Conservation (phyloP, 2,329 filamentous ascomycete genomes). For the Ophiocordyceps camponoti-saundersi region DNA sequence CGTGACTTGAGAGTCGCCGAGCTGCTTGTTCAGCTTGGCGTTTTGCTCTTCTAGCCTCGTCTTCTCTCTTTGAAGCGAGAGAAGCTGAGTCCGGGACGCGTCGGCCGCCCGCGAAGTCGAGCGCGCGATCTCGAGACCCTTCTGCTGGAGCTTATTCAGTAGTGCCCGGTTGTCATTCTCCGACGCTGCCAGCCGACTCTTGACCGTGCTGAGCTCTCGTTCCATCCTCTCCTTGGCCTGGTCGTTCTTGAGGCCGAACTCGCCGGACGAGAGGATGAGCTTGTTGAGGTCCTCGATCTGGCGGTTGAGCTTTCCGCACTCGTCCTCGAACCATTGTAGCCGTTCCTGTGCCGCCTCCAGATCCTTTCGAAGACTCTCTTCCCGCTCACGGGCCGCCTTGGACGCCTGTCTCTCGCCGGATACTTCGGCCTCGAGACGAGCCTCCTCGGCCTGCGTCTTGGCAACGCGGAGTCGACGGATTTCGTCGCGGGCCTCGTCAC, state of each 20-base stretch:
- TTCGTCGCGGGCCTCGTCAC: constrained; percentile 77
- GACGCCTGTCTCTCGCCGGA: constrained; percentile 67
- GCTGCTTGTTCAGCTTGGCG: constrained; percentile 61
- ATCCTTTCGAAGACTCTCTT: constrained; percentile 60
- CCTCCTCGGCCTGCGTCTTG: constrained; percentile 73
- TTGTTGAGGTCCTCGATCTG: constrained; percentile 78
- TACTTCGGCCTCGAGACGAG: constrained; percentile 65
- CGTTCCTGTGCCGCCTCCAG: constrained; percentile 64
- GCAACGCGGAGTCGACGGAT: constrained; percentile 68
- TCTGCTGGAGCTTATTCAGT: constrained; percentile 95
- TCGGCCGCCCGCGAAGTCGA: constrained; percentile 77
- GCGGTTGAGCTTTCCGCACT: constrained; percentile 57
- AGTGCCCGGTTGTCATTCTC: constrained; percentile 92
- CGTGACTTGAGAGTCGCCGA: constrained; percentile 70
- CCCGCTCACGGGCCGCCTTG: constrained; percentile 61
- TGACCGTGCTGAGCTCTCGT: constrained; percentile 77
- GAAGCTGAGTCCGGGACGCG: constrained; percentile 59
- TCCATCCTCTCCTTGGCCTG: constrained; percentile 89
- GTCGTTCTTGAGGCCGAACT: constrained; percentile 78
- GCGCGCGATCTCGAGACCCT: constrained; percentile 87
- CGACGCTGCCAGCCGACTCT: constrained; percentile 74
- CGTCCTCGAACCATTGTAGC: constrained; percentile 62
- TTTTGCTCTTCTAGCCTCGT: constrained; percentile 68
- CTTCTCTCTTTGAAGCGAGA: constrained; percentile 70
- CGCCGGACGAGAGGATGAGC: constrained; percentile 74